Evolutionary conservation across 768 basidiomycete genomes (phyloP).

Genomic region (Xerocomus potaroensis): DNA sequence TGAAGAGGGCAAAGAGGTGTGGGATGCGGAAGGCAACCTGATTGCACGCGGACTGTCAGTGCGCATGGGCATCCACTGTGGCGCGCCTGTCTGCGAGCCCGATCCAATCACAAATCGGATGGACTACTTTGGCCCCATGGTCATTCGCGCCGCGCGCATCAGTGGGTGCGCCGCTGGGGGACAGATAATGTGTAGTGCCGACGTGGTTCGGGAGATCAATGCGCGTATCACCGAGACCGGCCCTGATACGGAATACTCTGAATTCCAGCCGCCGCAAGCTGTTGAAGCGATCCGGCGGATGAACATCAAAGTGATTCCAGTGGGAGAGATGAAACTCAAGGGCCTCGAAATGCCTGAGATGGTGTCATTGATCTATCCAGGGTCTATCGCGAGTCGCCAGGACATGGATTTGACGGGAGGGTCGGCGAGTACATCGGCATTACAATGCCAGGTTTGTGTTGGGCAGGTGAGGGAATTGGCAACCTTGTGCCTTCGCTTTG

Average conservation of each 20-base stretch:
- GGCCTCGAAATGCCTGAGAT: slow-evolving; percentile 90
- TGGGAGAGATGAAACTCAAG: slow-evolving; percentile 92
- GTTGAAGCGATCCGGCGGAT: slow-evolving; percentile 74
- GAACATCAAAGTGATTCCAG: slow-evolving; percentile 62
- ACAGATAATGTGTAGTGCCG: slow-evolving; percentile 88
- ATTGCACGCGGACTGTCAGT: slow-evolving; percentile 88
- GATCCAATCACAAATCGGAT: slow-evolving; percentile 92
- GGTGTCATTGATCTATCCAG: slow-evolving; percentile 82
- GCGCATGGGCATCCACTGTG: slow-evolving; percentile 97
- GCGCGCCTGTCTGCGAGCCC: slow-evolving; percentile 80
- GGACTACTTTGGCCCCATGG: slow-evolving; percentile 98
- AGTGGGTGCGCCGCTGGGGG: slow-evolving; percentile 81
- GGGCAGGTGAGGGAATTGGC: slow-evolving; percentile 73
- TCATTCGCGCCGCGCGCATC: slow-evolving; percentile 89
- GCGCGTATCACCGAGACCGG: slow-evolving; percentile 54
- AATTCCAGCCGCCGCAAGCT: slow-evolving; percentile 51
- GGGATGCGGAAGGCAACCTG: slow-evolving; percentile 59
- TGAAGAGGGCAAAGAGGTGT: slow-evolving; percentile 81
- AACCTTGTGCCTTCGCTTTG: slow-evolving; percentile 69
- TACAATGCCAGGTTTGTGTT: slow-evolving; percentile 50
- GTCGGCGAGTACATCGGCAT: slow-evolving; percentile 7
- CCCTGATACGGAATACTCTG: slow-evolving; percentile 57
- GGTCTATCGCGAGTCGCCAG: slow-evolving; percentile 64
- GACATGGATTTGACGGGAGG: slow-evolving; percentile 42
- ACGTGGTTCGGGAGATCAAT: slow-evolving; percentile 77